phyloP scores from a whole-genome alignment of 192 early-diverging fungal genomes.

The Mortierella alpina region DNA sequence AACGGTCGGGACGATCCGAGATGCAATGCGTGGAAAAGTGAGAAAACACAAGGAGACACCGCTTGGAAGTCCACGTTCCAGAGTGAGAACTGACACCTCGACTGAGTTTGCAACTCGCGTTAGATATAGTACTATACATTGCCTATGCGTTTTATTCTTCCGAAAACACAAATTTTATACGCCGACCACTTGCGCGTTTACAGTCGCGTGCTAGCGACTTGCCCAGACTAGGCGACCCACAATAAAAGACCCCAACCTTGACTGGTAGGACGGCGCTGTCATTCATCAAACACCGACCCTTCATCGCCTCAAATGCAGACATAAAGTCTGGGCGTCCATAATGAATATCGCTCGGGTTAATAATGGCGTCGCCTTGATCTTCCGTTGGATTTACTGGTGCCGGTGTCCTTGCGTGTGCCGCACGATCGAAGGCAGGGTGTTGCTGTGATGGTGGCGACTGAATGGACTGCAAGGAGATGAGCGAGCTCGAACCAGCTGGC shows the following conservation, averaged over 20 bases:
- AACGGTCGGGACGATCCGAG: too few relatives aligned
- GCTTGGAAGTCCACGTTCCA: too few relatives aligned
- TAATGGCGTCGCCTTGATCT: constrained; percentile 45
- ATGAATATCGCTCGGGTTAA: constrained; percentile 67
- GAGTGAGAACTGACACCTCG: too few relatives aligned
- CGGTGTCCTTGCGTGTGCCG: constrained; percentile 51
- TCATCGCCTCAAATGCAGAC: constrained; percentile 69
- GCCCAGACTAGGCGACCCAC: constrained; percentile 77
- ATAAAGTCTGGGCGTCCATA: constrained; percentile 84
- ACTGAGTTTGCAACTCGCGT: too few relatives aligned
- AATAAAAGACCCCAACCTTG: constrained; percentile 87
- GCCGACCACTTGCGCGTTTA: background rate
- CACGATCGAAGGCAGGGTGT: constrained; percentile 56
- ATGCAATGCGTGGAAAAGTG: too few relatives aligned
- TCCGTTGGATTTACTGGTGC: constrained; percentile 68
- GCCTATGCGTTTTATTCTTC: constrained; percentile 11
- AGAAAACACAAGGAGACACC: too few relatives aligned
- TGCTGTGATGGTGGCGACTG: constrained; percentile 61
- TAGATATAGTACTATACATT: too few relatives aligned
- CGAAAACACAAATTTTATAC: constrained; percentile 25
- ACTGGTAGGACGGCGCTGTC: constrained; percentile 22
- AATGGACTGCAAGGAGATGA: constrained; percentile 57
- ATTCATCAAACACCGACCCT: constrained; percentile 9
- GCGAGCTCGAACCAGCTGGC: constrained; percentile 69
- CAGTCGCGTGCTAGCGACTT: constrained; percentile 60